Evolutionary conservation across 2,329 filamentous ascomycete genomes (phyloP).

Genomic region (Aspergillus fumigatus): DNA sequence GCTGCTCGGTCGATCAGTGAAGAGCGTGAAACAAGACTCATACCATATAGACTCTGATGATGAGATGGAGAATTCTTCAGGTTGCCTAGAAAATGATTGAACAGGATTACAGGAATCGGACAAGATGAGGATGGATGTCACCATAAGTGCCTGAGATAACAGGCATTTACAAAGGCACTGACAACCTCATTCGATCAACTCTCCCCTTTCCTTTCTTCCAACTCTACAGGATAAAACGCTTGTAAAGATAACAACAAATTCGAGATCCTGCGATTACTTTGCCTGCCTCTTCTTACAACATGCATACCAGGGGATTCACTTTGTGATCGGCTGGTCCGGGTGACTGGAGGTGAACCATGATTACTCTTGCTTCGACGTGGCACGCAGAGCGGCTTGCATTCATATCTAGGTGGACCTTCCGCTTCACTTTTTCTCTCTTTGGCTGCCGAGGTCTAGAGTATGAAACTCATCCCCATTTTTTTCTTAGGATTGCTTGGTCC

Average conservation of each 20-base stretch:
- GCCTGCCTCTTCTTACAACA: background rate
- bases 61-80: background rate
- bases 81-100: background rate
- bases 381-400: slow-evolving; percentile 15
- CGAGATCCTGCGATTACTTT: background rate
- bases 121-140: background rate
- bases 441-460: background rate
- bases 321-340: slow-evolving; percentile 9
- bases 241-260: background rate
- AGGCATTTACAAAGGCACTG: background rate
- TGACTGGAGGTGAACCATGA: slow-evolving; percentile 9
- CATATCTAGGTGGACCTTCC: slow-evolving; percentile 15
- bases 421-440: slow-evolving; percentile 13
- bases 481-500: slow-evolving; percentile 9
- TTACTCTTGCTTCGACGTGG: slow-evolving; percentile 18
- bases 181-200: background rate
- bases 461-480: slow-evolving; percentile 4
- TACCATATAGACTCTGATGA: background rate
- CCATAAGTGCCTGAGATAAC: background rate
- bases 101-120: background rate
- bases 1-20: background rate
- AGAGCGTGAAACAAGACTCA: background rate
- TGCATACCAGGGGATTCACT: background rate
- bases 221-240: background rate
- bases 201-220: background rate